Base-by-base conservation (phyloP, 345 rosid species). In the Physaria fendleri region DNA sequence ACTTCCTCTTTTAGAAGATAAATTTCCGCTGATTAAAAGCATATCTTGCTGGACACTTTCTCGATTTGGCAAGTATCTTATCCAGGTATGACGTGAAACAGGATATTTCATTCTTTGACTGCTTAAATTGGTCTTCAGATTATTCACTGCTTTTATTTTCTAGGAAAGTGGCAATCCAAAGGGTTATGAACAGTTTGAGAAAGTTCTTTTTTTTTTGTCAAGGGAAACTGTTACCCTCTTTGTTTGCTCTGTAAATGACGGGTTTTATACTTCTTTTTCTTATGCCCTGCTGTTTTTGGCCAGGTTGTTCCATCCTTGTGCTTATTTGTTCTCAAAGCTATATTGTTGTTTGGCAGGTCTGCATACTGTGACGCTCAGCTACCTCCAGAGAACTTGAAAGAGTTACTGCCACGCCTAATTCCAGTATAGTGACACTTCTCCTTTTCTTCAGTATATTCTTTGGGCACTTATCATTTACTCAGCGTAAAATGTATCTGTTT, bases 11-110 rank as follows among this genome's bases (percentile, higher is more conserved):
- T 78, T 94, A 69, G 88, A 90, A 73, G 97, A 94, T 59, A 90
- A 90, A 59, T 90, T 84, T 72, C 90, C 96, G 46, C 87, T 94
- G 52, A 90, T 90, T 42, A 78, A 95, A 71, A 94, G 96, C 76
- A 90, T 87, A 68, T 82, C 95, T 54, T 94, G 99, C 62, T 94
- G 99, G 99, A 94, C 99, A 6, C 77, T 94, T 71, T 94, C 97
- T 65, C 82, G 96, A 64, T 94, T 90, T 80, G 89, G 99, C 77
- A 94, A 94, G 79, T 87, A 81, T 70, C 80, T 94, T 71, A 79
- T 90, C 76, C 90, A 94, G 99, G 97, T 94, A 76, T 59, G 62
- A 54, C 35, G 15, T 43, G 34, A 34, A 34, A 56, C 55, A 56
- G 17, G 47, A 27, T 20, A 63, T 25, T 9, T 49, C 29, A 8